Base-by-base conservation (phyloP, 129 eudicot species). In the Escallonia rubra region DNA sequence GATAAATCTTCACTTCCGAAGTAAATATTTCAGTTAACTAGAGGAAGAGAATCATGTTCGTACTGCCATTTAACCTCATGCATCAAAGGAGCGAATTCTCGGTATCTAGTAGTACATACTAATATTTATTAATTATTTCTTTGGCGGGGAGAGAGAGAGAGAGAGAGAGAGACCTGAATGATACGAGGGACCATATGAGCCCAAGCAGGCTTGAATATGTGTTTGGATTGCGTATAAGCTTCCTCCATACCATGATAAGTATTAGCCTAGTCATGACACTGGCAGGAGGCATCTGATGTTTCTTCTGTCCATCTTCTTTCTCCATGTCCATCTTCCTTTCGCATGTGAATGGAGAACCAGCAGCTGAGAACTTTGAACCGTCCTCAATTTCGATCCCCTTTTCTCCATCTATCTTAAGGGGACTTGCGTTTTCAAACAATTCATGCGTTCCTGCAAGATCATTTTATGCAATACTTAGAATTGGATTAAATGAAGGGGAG, bases 211-310 rank as follows among this genome's bases (percentile, higher is more conserved):
- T 94, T 8, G 99, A 80, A 69, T 94, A 94, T 2, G 99, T 94
- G 73, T 94, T 94, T 58, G 99, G 99, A 72, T 94, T 94, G 53
- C 99, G 74, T 60, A 94, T 93, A 8, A 93, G 95, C 50, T 93
- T 93, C 69, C 98, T 83, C 98, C 98, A 93, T 67, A 93, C 98
- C 99, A 94, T 94, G 42, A 94, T 94, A 13, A 94, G 90, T 2
- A 94, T 89, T 67, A 94, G 97, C 79, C 95, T 81, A 15, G 99
- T 89, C 98, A 93, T 89, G 16, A 93, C 98, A 55, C 92, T 93
- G 38, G 98, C 95, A 2, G 98, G 98, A 48, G 98, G 98, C 98
- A 93, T 93, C n/a, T 78, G 86, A 41, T 80, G 85, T 76, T 81
- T 89, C 69, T 83, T 93, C 50, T 76, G 80, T 70, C 70, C 70